Evolutionary conservation across 1,139 yeast species (phyloP).

Genomic region (Wickerhamomyces sp.): DNA sequence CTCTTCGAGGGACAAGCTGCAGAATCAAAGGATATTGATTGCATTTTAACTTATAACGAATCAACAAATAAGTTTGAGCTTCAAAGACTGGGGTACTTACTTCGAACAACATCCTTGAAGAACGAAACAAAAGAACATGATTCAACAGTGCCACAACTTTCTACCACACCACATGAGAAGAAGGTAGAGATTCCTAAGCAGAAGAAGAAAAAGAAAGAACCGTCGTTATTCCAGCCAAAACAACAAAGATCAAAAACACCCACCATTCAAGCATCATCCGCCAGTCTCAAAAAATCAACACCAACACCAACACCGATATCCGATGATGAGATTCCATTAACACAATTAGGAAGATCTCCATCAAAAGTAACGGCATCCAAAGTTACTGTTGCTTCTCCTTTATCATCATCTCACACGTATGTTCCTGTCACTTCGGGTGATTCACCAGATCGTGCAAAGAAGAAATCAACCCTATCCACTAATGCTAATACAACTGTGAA

Average conservation of each 20-base stretch:
- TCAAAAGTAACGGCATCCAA: constrained; percentile 3
- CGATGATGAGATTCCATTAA: constrained; percentile 16
- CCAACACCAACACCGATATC: constrained; percentile 1
- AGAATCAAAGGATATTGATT: constrained; percentile 12
- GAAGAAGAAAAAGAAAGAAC: constrained; percentile 15
- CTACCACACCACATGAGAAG: background rate
- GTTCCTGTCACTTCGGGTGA: background rate
- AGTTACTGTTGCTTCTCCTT: constrained; percentile 9
- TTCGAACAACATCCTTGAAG: constrained; percentile 8
- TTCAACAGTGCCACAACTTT: background rate
- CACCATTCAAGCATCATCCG: constrained; percentile 2
- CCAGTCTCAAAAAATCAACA: background rate
- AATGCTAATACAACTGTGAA: background rate
- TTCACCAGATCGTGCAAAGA: constrained; percentile 1
- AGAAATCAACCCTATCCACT: background rate
- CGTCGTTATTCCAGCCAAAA: constrained; percentile 22
- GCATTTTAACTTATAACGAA: constrained; percentile 16
- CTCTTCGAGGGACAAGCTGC: constrained; percentile 11
- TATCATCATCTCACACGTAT: constrained; percentile 3
- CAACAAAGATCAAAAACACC: constrained; percentile 18
- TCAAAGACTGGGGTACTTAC: constrained; percentile 11
- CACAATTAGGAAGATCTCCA: constrained; percentile 9
- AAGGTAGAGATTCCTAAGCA: constrained; percentile 5
- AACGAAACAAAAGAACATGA: background rate
- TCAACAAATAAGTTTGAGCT: constrained; percentile 12